Base-by-base conservation (phyloP, 139 green algal genomes). In the Nannochloris sp. region DNA sequence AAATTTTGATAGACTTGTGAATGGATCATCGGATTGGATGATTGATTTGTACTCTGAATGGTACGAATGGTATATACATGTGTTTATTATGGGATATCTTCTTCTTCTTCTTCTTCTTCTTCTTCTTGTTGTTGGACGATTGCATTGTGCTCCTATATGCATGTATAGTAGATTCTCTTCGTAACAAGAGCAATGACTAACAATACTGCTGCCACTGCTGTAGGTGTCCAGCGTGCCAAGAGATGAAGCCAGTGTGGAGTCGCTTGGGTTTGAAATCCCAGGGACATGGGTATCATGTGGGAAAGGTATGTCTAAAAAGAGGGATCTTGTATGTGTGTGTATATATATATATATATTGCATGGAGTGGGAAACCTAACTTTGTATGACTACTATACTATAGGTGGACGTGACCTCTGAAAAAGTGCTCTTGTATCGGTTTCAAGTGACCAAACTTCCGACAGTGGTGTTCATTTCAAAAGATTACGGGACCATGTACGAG, bases 181-280 rank as follows among this genome's bases (percentile, higher is more conserved):
- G 20, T 23, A 23, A 23, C 20, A 23, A 23, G 20, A 23, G 20
- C 20, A 23, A 23, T 23, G 20, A 23, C 20, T 23, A 23, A 23
- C 20, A 23, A 23, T 23, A 23, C 20, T 23, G 20, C 20, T 23
- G 20, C 20, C 20, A 23, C n/a, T n/a, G 17, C 0, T 49, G 25
- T 48, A 69, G 65, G 68, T 76, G 69, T 37, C 69, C 56, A 5
- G 53, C 65, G 6, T 73, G 65, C 3, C 43, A 59, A 5, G 70
- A 72, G 20, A 23, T 77, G 37, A 58, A 68, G 14, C 11, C 11
- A 2, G 59, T 61, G 1, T 77, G 60, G 37, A 44, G 67, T 23
- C 20, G 23, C 4, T 11, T 69, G 2, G 70, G 57, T 10, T 13
- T 58, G 8, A 29, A 63, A 28, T 17, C 70, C n/a, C 12, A 37